Base-by-base conservation (phyloP, 2,329 filamentous ascomycete species). In the Chrysosporium keratinophilum region DNA sequence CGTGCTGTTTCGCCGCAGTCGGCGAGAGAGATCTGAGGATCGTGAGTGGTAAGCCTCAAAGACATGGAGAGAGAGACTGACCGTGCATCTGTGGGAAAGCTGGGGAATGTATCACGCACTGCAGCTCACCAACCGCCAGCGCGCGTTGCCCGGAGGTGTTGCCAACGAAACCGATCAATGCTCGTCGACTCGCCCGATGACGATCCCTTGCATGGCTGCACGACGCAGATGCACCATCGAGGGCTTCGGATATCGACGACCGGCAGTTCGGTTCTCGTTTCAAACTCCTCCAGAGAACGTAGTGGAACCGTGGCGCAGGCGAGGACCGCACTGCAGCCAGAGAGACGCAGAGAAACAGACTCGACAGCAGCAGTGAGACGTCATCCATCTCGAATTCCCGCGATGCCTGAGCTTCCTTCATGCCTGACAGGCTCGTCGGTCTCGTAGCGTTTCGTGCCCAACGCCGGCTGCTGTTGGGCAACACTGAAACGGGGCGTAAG, bases 121-220 rank as follows among this genome's bases (percentile, higher is more conserved):
- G 44, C 44, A n/a, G n/a, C 34, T 37, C 45, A 19, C 10, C 11
- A 9, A 47, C 23, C 45, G 19, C 45, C 45, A 48, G 17, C 45
- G 12, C 2, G 28, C 11, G 11, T 37, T 39, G 46, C 34, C 46
- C 46, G 17, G 20, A 28, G 23, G 3, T 28, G 23, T 28, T 28
- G 23, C 23, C 23, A 28, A 28, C 23, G 23, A 28, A 7, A 28
- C 23, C 7, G 23, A 28, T 28, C 34, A 45, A 15, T 39, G 4
- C 15, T 48, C 45, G 34, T 48, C 34, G 34, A 48, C 23, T 37
- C 39, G 46, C 46, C 46, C 46, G 46, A 49, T 49, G 46, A 31
- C 46, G 35, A 39, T 45, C 14, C 42, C 20, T n/a, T 45, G 6
- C 15, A 6, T 12, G 6, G 12, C 11, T 37, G 15, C 23, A 28